Evolutionary conservation across 129 eudicot species (phyloP).

Genomic region (Escallonia herrerae): DNA sequence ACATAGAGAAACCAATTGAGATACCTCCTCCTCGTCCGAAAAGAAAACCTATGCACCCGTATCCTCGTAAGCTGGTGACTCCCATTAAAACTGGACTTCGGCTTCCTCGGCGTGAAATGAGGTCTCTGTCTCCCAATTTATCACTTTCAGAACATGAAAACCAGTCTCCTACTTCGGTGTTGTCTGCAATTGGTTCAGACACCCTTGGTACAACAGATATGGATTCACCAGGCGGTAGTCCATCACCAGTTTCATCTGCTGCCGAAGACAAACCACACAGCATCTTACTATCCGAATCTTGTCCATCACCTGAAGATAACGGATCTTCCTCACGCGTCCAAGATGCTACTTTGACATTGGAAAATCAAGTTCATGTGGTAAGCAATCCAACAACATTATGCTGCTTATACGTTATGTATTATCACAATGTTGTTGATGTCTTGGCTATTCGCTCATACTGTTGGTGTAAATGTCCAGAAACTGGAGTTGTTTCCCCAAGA

Average conservation of each 20-base stretch:
- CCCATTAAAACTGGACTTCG: conserved; percentile 24
- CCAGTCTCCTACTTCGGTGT: conserved; percentile 73
- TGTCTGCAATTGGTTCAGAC: conserved; percentile 63
- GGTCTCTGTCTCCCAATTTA: conserved; percentile 37
- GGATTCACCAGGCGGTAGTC: conserved; percentile 32
- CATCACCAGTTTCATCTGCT: conserved; percentile 51
- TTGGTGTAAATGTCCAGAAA: conserved; percentile 27
- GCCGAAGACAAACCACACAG: conserved; percentile 16
- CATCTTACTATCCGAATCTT: conserved; percentile 15
- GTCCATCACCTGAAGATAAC: conserved; percentile 25
- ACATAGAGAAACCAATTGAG: conserved; percentile 59
- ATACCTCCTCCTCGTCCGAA: conserved; percentile 98
- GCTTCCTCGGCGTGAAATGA: conserved; percentile 10
- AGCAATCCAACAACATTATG: neutral
- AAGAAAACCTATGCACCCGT: conserved; percentile 89
- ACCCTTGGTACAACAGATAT: conserved; percentile 34
- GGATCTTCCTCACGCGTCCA: conserved; percentile 20
- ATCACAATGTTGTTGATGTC: too few species aligned
- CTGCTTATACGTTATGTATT: neutral
- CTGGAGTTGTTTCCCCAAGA: conserved; percentile 33
- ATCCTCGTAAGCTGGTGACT: conserved; percentile 69
- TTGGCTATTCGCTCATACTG: neutral
- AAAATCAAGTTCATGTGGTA: conserved; percentile 37
- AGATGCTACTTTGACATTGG: conserved; percentile 16
- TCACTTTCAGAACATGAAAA: conserved; percentile 47